These are phyloP conservation scores for Veloporphyrellus conicus DNA, from an alignment of 1,284 basidiomycete genomes.

Conservation along the genomic window DNA sequence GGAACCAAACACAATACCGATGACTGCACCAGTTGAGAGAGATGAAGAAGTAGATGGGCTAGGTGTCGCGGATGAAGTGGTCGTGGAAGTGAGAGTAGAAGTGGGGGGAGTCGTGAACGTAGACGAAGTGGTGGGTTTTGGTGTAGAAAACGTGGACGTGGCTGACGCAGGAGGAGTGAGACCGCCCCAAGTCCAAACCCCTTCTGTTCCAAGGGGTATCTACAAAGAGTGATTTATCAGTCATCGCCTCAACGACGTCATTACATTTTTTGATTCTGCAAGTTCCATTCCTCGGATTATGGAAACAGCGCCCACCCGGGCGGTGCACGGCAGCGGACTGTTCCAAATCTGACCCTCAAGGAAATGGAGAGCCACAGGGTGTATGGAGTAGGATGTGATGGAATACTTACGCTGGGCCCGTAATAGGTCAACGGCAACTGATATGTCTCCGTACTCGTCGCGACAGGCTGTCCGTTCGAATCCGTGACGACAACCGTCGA, in stretches of 20 bases:
- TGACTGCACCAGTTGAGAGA: constrained; percentile 34
- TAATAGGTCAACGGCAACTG: constrained; percentile 67
- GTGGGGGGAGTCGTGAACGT: constrained; percentile 26
- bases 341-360: not conserved
- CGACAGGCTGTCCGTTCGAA: constrained; percentile 45
- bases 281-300: constrained; percentile 2
- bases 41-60: constrained; percentile 26
- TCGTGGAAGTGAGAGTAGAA: constrained; percentile 25
- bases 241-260: constrained; percentile 8
- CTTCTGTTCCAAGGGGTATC: constrained; percentile 64
- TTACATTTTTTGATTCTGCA: constrained; percentile 3
- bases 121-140: constrained; percentile 23
- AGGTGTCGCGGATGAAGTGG: constrained; percentile 29
- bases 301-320: not conserved
- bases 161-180: constrained; percentile 45
- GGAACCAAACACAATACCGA: constrained; percentile 46
- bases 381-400: not conserved
- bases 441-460: constrained; percentile 50
- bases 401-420: constrained; percentile 61
- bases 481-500: constrained; percentile 48
- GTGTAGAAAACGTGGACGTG: constrained; percentile 24
- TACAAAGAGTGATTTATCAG: constrained; percentile 31
- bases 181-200: constrained; percentile 62
- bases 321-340: not conserved
- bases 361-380: not conserved